A percentile compares a stretch with the other conserved stretches of the same genome.
These are phyloP conservation scores for Exophiala dermatitidis DNA, from an alignment of 2,329 filamentous ascomycete genomes.

Conservation along the genomic window DNA sequence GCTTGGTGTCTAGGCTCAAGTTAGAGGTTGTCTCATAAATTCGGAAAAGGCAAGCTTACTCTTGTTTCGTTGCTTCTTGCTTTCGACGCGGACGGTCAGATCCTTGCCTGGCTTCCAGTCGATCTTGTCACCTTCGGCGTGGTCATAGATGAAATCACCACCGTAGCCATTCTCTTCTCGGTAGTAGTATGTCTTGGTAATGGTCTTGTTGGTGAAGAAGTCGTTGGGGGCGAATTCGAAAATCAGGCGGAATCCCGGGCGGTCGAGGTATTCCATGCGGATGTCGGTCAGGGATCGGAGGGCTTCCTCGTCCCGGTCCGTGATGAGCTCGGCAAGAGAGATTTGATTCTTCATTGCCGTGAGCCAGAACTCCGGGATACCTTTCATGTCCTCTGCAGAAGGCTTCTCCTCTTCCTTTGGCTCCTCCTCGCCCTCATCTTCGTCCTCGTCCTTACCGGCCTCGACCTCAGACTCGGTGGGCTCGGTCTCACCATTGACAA, in stretches of 20 bases:
- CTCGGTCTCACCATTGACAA: slow-evolving; percentile 80
- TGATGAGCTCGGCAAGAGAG: slow-evolving; percentile 96
- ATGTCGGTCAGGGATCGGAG: slow-evolving; percentile 86
- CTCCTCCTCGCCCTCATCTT: slow-evolving; percentile 57
- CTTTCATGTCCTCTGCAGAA: slow-evolving; percentile 50
- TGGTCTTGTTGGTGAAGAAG: slow-evolving; percentile 93
- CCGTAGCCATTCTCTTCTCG: slow-evolving; percentile 98
- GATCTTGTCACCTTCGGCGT: slow-evolving; percentile 96
- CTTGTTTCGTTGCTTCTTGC: slow-evolving; percentile 99
- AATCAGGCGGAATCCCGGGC: slow-evolving; percentile 94
- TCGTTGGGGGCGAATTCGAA: slow-evolving; percentile 95
- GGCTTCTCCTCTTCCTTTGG: slow-evolving; percentile 48
- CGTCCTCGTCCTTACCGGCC: slow-evolving; percentile 73
- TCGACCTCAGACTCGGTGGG: slow-evolving; percentile 81
- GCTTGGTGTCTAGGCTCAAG: slow-evolving; percentile 73
- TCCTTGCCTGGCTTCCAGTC: slow-evolving; percentile 93
- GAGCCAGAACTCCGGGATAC: slow-evolving; percentile 98
- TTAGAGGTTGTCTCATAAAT: slow-evolving; percentile 14
- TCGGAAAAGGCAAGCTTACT: slow-evolving; percentile 55
- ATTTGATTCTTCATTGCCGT: slow-evolving; percentile 99
- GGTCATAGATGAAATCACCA: slow-evolving; percentile 98
- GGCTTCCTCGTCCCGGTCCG: slow-evolving; percentile 89
- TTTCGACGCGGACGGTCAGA: slow-evolving; percentile 87
- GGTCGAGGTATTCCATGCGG: slow-evolving; percentile 98
- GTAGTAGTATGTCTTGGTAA: slow-evolving; percentile 98